Evolutionary conservation across 1,139 yeast genomes (phyloP), one percentile per base, ranked within the genome.

Genomic region (Saccharomyces hybrid): DNA sequence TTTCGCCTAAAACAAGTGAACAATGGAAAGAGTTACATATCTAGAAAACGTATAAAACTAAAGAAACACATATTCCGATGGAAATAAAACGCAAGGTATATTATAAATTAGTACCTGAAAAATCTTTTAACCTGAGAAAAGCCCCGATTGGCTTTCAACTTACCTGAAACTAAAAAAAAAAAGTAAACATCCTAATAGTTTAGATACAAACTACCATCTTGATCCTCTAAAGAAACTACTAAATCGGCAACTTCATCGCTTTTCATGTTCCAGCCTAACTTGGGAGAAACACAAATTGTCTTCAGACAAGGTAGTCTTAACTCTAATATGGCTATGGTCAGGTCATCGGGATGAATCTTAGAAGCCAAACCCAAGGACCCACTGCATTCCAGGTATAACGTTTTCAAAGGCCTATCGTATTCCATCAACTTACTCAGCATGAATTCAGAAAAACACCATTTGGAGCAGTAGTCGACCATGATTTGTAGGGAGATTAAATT

Each of bases 291-390:
- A 51, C 85, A 76, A 2, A 93, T 75, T 53, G 79, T 79, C 59
- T 78, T 77, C 64, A 93, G 74, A 49, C 75, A 62, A 0, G 96
- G 96, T 21, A 93, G 71, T 62, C 96, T 74, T 8, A 81, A 84
- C 58, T 90, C 97, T 63, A 82, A 78, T 19, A 91, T 72, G 0
- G 98, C 97, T 52, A 90, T 78, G 0, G 95, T 88, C 58, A 93
- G 75, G 68, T 91, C 97, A 61, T 88, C 86, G 0, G 98, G 96
- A 62, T 88, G 89, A 31, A 93, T 73, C 65, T 88, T 88, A 26
- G 84, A 81, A 5, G 89, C 79, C 52, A 93, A 88, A 1, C 98
- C 97, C 59, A 91, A 75, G 73, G 87, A 82, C 1, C 98, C 98
- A 61, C 96, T 85, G 52, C 96, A 85, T 58, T 88, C 95, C 49